Conservation (phyloP, 768 basidiomycete genomes). For the Lentinula aciculospora region DNA sequence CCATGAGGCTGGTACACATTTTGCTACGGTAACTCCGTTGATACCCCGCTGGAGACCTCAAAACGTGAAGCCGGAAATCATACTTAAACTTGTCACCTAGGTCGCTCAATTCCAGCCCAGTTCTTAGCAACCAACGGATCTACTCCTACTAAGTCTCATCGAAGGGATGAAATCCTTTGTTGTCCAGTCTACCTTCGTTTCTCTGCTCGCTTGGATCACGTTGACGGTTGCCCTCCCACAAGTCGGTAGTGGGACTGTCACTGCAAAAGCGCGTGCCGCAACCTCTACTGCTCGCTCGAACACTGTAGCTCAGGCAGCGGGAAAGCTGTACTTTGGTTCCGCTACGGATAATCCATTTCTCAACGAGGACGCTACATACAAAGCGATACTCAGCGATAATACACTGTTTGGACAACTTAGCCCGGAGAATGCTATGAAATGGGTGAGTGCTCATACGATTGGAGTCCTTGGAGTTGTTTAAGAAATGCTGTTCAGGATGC, state of each 20-base stretch:
- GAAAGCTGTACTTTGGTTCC: conserved; percentile 37
- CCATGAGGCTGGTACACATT: not conserved
- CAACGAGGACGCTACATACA: conserved; percentile 24
- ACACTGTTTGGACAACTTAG: conserved; percentile 32
- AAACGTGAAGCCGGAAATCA: not conserved
- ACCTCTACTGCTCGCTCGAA: conserved; percentile 16
- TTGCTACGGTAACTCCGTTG: not conserved
- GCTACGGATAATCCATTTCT: conserved; percentile 37
- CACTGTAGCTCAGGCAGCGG: conserved; percentile 24
- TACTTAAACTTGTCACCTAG: not conserved
- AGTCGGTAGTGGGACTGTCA: not conserved
- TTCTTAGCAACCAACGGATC: not conserved
- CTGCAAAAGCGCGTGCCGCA: conserved; percentile 6
- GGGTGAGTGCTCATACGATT: conserved; percentile 15
- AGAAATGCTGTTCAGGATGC: conserved; percentile 34
- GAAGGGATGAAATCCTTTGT: not conserved
- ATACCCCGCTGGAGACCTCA: not conserved
- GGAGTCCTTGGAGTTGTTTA: not conserved
- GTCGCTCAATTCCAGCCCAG: not conserved
- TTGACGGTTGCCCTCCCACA: not conserved
- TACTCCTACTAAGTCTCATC: not conserved
- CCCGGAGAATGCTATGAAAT: conserved; percentile 34
- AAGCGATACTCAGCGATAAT: conserved; percentile 21
- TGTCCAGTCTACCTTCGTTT: not conserved
- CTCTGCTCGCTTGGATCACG: not conserved